Evolutionary conservation across 495 filamentous ascomycete species (phyloP), one percentile per base, ranked within the genome.

Genomic region (Lasiosphaeris hirsuta): DNA sequence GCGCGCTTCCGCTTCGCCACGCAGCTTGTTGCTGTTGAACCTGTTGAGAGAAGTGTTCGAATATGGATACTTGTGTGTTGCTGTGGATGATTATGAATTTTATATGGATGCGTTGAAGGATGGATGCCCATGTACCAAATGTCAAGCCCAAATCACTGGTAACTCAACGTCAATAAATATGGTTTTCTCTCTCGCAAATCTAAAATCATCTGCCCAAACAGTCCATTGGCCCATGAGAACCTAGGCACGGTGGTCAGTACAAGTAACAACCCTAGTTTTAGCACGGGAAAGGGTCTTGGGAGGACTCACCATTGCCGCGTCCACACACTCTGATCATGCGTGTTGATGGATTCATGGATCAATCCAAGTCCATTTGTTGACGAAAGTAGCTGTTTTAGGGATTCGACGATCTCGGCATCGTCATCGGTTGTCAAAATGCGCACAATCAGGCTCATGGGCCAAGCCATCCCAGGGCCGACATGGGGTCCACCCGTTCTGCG

Each of bases 201-300:
- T 50, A 87, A 63, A 41, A 89, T 78, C 75, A 83, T 79, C 65
- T 86, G 80, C 13, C 84, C 85, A 66, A 88, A 87, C 45, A 88
- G 70, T n/a, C 85, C 84, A 63, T 88, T 87, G 10, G 83, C 84
- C 85, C 84, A 86, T 0, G 82, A 83, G 59, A 87, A 87, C 81
- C 81, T 82, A 54, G 34, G 10, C 9, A 34, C 17, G 1, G 1
- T 18, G 3, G 49, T 38, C 34, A 51, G 19, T 3, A 49, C n/a
- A 15, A 8, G n/a, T 30, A 33, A 2, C 4, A 44, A 6, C 19
- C 8, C 14, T 44, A 43, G 7, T 7, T 30, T 43, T 18, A 3
- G 4, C 33, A 41, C 17, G 18, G 35, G 0, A 14, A 23, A 52
- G 34, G 35, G 15, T n/a, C 13, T 23, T 4, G 17, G 11, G n/a